phyloP scores from a whole-genome alignment of 108 stramenopile species.

The Cyclotella choctawhatcheeana region DNA sequence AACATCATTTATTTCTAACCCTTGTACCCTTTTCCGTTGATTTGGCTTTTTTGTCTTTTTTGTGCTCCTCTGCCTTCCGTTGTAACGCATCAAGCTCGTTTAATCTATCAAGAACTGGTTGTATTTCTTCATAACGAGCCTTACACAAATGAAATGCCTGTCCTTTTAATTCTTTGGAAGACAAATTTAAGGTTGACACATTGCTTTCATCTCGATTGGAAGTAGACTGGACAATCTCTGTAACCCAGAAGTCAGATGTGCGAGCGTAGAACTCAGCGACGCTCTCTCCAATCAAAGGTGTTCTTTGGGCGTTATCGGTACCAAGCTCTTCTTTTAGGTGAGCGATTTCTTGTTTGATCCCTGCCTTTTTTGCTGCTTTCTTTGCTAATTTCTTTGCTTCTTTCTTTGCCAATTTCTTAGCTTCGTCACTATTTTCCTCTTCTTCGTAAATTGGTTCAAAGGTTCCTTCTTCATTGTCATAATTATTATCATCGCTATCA shows the following conservation, averaged over 20 bases:
- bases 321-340: slow-evolving; percentile 67
- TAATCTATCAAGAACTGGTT: slow-evolving; percentile 65
- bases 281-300: slow-evolving; percentile 68
- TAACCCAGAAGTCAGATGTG: slow-evolving; percentile 76
- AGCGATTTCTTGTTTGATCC: slow-evolving; percentile 65
- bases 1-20: too few relatives aligned
- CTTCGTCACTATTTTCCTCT: slow-evolving; percentile 47
- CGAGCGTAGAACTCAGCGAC: slow-evolving; percentile 87
- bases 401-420: slow-evolving; percentile 13
- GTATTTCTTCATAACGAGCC: slow-evolving; percentile 67
- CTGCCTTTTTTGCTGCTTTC: slow-evolving; percentile 58
- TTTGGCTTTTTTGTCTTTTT: slow-evolving; percentile 49
- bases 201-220: slow-evolving; percentile 41
- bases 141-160: slow-evolving; percentile 79
- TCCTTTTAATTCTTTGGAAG: slow-evolving; percentile 79
- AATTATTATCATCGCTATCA: slow-evolving; percentile 67
- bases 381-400: slow-evolving; percentile 29
- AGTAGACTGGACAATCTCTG: slow-evolving; percentile 41
- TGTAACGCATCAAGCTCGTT: slow-evolving; percentile 56
- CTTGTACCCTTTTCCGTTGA: slow-evolving; percentile 35
- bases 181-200: too few relatives aligned
- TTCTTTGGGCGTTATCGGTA: slow-evolving; percentile 54
- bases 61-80: slow-evolving; percentile 40
- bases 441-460: slow-evolving; percentile 53
- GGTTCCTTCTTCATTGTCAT: slow-evolving; percentile 30